Evolutionary conservation across 2,329 filamentous ascomycete genomes (phyloP), one percentile per base, ranked within the genome.

Genomic region (Diplodia seriata): DNA sequence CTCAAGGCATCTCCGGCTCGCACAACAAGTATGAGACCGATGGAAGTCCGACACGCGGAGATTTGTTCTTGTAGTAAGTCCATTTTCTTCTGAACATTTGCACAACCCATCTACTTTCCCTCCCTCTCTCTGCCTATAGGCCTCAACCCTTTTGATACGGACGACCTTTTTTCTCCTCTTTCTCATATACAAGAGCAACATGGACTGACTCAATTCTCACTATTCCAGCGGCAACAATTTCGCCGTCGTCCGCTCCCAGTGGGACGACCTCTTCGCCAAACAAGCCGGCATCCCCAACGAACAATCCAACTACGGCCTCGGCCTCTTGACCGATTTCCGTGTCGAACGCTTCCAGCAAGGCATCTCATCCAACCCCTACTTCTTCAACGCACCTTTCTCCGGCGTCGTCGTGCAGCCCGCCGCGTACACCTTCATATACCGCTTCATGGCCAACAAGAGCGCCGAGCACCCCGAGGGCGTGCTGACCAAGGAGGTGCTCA

Each of bases 381-480:
- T 65, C 36, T 55, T 65, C 62, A 55, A 54, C 26, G 62, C 62
- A 4, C 62, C 50, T 9, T 54, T 65, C 38, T 47, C 62, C 6
- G 62, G 62, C 18, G 62, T 65, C 7, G 11, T 74, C 15, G 75
- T 75, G 43, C 68, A 63, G 11, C 72, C 70, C 33, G 75, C 73
- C 15, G 75, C 69, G 12, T 76, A 73, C 63, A 71, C 71, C 6
- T 77, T 78, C 62, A 68, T 74, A 49, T 73, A 72, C 66, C 70
- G 73, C 12, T 73, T 76, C 65, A 75, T 78, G 68, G 70, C 69
- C 15, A 78, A 78, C 62, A 71, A 75, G n/a, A 75, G 75, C 3
- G 70, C 68, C 0, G 72, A 74, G 49, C 68, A 74, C 53, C 74
- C 73, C 1, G 73, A 73, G 23, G 76, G 75, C 9, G 59, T 72